These are phyloP conservation scores for Mortierella sp. DNA, from an alignment of 371 early-diverging fungal species.

Conservation along the genomic window DNA sequence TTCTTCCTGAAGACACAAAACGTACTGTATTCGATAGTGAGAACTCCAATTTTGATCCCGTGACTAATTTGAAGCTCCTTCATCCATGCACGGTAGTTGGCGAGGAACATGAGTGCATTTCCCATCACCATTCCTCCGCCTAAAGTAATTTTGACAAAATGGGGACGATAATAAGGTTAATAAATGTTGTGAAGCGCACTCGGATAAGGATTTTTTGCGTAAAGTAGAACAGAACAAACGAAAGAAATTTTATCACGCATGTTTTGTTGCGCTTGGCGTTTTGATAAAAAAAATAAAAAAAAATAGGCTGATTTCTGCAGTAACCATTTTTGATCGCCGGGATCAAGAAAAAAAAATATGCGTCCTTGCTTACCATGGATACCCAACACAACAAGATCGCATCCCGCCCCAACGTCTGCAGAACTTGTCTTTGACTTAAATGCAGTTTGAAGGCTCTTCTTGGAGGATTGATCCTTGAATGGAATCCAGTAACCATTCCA, in stretches of 20 bases:
- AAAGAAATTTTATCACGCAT: not conserved
- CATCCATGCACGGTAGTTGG: conserved; percentile 60
- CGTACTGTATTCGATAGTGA: conserved; percentile 69
- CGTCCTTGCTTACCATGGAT: conserved; percentile 40
- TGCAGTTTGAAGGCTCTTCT: conserved; percentile 16
- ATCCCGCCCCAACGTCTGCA: conserved; percentile 39
- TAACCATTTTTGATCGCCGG: not conserved
- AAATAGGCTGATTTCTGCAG: not conserved
- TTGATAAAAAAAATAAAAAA: too few species aligned
- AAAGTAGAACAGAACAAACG: conserved; percentile 20
- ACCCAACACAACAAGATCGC: conserved; percentile 51
- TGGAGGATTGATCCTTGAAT: conserved; percentile 35
- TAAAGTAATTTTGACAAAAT: not conserved
- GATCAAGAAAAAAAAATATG: not conserved
- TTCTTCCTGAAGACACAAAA: too few species aligned
- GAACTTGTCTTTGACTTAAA: conserved; percentile 7
- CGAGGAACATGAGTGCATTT: conserved; percentile 49
- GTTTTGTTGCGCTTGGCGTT: too few species aligned
- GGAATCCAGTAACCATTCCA: conserved; percentile 56
- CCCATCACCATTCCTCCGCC: conserved; percentile 56
- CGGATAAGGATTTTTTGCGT: not conserved
- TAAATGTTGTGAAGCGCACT: not conserved
- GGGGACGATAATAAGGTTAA: not conserved
- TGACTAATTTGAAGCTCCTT: conserved; percentile 61
- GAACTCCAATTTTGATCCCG: conserved; percentile 63